These are phyloP conservation scores for Cutaneotrichosporon sp. DNA, from an alignment of 1,284 basidiomycete genomes.

Conservation along the genomic window DNA sequence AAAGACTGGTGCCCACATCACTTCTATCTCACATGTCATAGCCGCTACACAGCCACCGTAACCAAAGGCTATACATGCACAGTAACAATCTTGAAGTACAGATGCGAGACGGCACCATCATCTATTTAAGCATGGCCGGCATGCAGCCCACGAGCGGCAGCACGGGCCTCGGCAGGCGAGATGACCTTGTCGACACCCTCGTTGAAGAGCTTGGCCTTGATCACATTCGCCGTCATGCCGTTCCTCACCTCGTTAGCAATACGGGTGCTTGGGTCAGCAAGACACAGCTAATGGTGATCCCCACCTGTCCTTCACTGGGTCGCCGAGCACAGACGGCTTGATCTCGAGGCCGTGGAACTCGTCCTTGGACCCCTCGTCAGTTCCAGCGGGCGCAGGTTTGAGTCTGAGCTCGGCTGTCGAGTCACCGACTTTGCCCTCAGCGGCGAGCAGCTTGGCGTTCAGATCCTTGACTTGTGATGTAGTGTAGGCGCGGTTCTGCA, in stretches of 20 bases:
- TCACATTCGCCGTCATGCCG: conserved; percentile 80
- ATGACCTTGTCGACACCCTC: conserved; percentile 31
- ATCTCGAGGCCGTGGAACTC: conserved; percentile 40
- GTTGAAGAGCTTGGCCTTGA: conserved; percentile 66
- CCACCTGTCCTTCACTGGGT: conserved; percentile 80
- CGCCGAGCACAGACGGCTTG: conserved; percentile 61
- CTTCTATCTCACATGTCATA: not conserved
- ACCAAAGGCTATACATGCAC: not conserved
- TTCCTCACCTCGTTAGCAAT: conserved; percentile 86
- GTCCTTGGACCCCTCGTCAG: conserved; percentile 53
- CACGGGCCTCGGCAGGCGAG: conserved; percentile 23
- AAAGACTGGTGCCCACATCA: not conserved
- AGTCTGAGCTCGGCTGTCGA: conserved; percentile 29
- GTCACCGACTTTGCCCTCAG: conserved; percentile 25
- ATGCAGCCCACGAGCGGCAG: conserved; percentile 10
- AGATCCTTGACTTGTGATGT: conserved; percentile 85
- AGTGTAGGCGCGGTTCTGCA: conserved; percentile 84
- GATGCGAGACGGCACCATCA: not conserved
- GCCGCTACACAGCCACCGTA: not conserved
- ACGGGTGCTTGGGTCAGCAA: conserved; percentile 62
- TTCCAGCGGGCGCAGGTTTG: conserved; percentile 43
- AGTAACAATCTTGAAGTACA: not conserved
- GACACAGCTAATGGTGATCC: not conserved
- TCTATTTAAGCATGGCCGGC: not conserved
- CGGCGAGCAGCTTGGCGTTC: conserved; percentile 69